phyloP scores from a whole-genome alignment of 441 rosid species.

The Populus trichocarpa region DNA sequence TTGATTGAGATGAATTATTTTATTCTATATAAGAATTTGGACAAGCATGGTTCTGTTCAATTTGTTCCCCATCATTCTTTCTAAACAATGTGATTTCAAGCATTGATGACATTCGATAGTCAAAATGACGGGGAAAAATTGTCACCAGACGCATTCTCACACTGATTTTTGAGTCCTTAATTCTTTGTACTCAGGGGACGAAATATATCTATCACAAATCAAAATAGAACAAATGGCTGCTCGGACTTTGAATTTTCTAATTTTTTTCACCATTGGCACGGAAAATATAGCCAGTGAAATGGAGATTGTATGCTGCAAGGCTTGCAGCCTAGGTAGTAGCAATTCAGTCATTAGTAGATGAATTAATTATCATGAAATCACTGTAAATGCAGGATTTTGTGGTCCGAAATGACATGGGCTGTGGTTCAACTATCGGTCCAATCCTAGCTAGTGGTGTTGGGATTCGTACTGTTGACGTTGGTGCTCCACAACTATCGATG shows the following conservation, averaged over 20 bases:
- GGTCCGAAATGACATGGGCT: slow-evolving; percentile 90
- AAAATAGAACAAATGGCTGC: not conserved
- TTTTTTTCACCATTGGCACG: not conserved
- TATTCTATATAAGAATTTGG: not conserved
- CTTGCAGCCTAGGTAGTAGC: not conserved
- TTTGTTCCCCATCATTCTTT: not conserved
- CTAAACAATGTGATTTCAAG: not conserved
- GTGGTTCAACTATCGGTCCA: slow-evolving; percentile 98
- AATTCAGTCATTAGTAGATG: not conserved
- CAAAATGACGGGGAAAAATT: not conserved
- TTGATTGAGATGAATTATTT: not conserved
- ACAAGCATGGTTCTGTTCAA: not conserved
- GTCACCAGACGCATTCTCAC: not conserved
- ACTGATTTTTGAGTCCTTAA: not conserved
- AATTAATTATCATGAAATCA: not conserved
- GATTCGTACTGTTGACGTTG: slow-evolving; percentile 93
- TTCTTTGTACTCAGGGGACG: not conserved
- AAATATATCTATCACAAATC: not conserved
- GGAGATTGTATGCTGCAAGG: not conserved
- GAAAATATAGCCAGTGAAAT: not conserved
- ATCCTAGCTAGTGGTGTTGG: slow-evolving; percentile 94
- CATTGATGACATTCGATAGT: not conserved
- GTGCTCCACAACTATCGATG: slow-evolving; percentile 96
- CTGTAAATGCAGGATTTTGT: slow-evolving; percentile 70
- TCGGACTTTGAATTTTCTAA: not conserved